Conservation (phyloP, 768 basidiomycete genomes). For the Strobilomyces dryophilus region DNA sequence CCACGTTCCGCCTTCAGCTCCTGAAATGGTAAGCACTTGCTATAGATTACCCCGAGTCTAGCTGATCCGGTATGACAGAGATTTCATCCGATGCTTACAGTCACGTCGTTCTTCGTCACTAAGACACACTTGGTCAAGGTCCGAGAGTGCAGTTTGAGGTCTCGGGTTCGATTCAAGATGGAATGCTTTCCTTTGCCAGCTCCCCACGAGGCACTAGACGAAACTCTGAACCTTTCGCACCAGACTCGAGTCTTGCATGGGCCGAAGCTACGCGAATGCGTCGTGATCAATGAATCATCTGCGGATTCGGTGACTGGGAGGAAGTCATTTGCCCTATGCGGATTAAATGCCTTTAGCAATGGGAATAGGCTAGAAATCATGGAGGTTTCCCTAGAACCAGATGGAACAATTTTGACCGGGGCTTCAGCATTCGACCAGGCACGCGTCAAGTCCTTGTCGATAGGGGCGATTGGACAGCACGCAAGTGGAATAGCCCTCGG, state of each 20-base stretch:
- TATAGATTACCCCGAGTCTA: not conserved
- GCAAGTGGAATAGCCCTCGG: not conserved
- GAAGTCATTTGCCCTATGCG: not conserved
- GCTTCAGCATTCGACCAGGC: not conserved
- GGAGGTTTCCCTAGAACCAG: slow-evolving; percentile 6
- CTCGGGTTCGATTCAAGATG: not conserved
- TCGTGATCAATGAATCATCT: slow-evolving; percentile 2
- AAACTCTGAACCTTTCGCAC: slow-evolving; percentile 1
- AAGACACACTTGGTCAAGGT: slow-evolving; percentile 6
- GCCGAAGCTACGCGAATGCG: not conserved
- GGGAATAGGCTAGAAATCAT: not conserved
- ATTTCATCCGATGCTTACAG: not conserved
- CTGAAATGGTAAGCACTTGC: not conserved
- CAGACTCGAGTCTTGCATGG: not conserved
- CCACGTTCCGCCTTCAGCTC: not conserved
- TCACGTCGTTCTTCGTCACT: slow-evolving; percentile 3
- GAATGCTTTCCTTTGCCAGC: slow-evolving; percentile 8
- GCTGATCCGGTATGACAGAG: not conserved
- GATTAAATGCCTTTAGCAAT: not conserved
- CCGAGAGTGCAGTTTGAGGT: not conserved
- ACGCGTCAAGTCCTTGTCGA: not conserved
- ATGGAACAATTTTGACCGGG: not conserved
- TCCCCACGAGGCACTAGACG: not conserved
- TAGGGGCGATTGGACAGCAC: not conserved
- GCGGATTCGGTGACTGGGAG: not conserved